A percentile compares a stretch with the other conserved stretches of the same genome.
phyloP scores from a whole-genome alignment of 352 stramenopile genomes.

The Pythium sp. region DNA sequence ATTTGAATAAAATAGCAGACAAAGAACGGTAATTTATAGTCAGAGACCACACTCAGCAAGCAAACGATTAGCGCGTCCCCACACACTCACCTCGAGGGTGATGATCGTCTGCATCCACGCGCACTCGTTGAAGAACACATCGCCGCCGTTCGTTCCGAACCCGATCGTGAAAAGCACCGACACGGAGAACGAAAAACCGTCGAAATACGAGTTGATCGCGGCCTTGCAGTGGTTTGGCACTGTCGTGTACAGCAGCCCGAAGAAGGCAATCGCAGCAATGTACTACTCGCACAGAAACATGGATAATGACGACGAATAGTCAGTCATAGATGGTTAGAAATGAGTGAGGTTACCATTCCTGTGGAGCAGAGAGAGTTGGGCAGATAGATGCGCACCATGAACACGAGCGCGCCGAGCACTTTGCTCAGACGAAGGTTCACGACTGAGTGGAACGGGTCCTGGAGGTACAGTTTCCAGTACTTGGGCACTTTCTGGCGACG shows the following conservation, averaged over 20 bases:
- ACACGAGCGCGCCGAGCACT: constrained; percentile 43
- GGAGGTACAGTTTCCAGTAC: constrained; percentile 83
- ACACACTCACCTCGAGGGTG: constrained; percentile 34
- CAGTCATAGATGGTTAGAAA: neutral
- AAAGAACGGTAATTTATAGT: constrained; percentile 1
- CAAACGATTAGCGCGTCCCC: too few species aligned
- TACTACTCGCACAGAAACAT: constrained; percentile 36
- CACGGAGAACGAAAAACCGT: constrained; percentile 81
- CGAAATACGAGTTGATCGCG: constrained; percentile 59
- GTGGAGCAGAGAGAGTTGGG: neutral
- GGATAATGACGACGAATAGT: neutral
- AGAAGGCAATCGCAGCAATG: constrained; percentile 58
- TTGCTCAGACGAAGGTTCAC: constrained; percentile 83
- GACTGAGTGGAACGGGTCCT: constrained; percentile 81
- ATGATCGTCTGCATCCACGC: constrained; percentile 92
- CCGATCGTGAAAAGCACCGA: constrained; percentile 81
- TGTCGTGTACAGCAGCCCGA: constrained; percentile 73
- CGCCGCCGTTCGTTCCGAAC: constrained; percentile 72
- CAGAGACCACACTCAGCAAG: neutral
- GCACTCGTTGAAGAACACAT: constrained; percentile 91
- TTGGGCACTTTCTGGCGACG: constrained; percentile 70
- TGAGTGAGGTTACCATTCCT: neutral
- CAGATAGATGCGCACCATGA: constrained; percentile 28
- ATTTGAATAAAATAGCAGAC: constrained; percentile 1
- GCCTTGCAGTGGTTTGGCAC: constrained; percentile 66